Percentiles rank a stretch among this genome's conserved stretches.
Evolutionary conservation across 78 protist species (phyloP).

Genomic region (Dictyostelium discoideum): DNA sequence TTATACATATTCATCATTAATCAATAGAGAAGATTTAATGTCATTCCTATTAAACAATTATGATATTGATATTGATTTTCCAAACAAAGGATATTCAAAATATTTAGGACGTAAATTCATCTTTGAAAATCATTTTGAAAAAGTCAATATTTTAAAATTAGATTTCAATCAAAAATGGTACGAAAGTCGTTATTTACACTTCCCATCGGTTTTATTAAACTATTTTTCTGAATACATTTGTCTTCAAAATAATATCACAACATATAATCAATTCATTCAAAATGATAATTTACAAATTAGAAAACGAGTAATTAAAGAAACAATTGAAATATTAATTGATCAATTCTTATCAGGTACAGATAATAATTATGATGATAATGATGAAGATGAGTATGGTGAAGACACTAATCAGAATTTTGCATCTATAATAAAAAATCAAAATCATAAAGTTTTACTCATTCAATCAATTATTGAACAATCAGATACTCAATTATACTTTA

Average conservation of each 20-base stretch:
- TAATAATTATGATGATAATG: no score
- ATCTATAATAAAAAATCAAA: no score
- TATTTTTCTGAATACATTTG: background rate
- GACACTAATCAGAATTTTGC: background rate
- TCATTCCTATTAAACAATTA: background rate
- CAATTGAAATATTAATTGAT: no score
- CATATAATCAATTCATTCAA: background rate
- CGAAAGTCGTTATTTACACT: no score
- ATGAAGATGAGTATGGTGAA: no score
- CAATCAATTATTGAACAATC: background rate
- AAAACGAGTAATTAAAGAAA: background rate
- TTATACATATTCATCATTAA: background rate
- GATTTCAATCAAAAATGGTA: no score
- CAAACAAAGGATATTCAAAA: background rate
- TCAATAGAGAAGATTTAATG: background rate
- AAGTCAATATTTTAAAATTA: no score
- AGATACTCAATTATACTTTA: background rate
- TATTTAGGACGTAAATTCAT: no score
- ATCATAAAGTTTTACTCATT: no score
- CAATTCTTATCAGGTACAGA: no score
- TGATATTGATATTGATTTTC: background rate
- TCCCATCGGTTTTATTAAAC: background rate
- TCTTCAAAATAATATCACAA: no score
- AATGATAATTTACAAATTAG: no score
- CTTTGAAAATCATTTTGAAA: background rate